These are phyloP conservation scores for Auricularia sp. DNA, from an alignment of 768 basidiomycete species.

Conservation along the genomic window DNA sequence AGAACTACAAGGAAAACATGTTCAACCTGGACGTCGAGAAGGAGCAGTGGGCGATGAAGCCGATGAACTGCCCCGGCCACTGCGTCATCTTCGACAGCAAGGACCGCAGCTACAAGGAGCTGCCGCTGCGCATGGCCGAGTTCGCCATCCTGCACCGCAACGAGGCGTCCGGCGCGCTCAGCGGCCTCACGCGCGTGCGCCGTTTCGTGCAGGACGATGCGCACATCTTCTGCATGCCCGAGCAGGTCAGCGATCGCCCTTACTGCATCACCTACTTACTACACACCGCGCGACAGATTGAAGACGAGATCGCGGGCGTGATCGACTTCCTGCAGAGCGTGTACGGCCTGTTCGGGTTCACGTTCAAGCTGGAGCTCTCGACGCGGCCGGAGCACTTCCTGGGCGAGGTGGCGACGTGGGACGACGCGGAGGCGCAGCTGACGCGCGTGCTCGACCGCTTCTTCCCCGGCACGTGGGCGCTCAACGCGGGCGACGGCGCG, in stretches of 20 bases:
- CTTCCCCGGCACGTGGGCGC: slow-evolving; percentile 81
- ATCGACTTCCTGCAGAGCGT: slow-evolving; percentile 95
- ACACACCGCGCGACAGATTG: slow-evolving; percentile 57
- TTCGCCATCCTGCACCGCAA: slow-evolving; percentile 97
- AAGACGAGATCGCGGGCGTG: slow-evolving; percentile 70
- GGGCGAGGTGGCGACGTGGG: slow-evolving; percentile 83
- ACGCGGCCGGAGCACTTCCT: slow-evolving; percentile 93
- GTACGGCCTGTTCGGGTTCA: slow-evolving; percentile 91
- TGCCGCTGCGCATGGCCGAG: slow-evolving; percentile 96
- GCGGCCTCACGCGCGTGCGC: slow-evolving; percentile 85
- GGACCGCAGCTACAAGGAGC: slow-evolving; percentile 88
- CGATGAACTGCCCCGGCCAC: slow-evolving; percentile 99
- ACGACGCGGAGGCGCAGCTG: slow-evolving; percentile 84
- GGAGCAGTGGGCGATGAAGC: slow-evolving; percentile 91
- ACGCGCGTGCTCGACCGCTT: slow-evolving; percentile 71
- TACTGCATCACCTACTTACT: not conserved
- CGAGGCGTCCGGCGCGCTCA: slow-evolving; percentile 89
- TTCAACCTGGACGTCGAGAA: slow-evolving; percentile 91
- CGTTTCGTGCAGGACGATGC: slow-evolving; percentile 97
- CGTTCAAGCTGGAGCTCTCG: slow-evolving; percentile 87
- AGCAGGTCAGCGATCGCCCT: slow-evolving; percentile 41
- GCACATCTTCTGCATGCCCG: slow-evolving; percentile 95
- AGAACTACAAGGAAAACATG: slow-evolving; percentile 98
- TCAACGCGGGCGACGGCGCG: slow-evolving; percentile 94
- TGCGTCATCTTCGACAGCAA: slow-evolving; percentile 91